Percentiles rank a stretch among this genome's conserved stretches.
Evolutionary conservation across 2,329 filamentous ascomycete genomes (phyloP).

Genomic region (Fusarium sp.): DNA sequence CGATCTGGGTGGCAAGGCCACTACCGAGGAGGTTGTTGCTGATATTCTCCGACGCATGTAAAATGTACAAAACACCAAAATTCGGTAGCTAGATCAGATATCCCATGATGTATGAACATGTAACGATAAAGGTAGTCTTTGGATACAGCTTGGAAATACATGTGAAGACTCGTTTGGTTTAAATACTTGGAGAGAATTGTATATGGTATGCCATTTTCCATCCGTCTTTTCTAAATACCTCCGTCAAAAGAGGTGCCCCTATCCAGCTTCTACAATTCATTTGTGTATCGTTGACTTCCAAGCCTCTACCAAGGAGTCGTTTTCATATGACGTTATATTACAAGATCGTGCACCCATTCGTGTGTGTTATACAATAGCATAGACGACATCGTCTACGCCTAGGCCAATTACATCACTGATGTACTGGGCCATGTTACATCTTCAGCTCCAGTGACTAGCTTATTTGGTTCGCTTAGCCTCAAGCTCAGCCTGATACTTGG

Average conservation of each 20-base stretch:
- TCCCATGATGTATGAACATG: background rate
- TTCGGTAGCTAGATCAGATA: conserved; percentile 9
- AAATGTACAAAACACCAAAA: conserved; percentile 15
- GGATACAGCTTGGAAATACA: conserved; percentile 1
- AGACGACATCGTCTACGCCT: conserved; percentile 13
- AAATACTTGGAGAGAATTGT: conserved; percentile 39
- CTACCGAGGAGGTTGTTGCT: conserved; percentile 85
- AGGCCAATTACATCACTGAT: conserved; percentile 7
- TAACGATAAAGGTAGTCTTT: background rate
- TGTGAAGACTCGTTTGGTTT: conserved; percentile 1
- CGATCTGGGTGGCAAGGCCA: conserved; percentile 88
- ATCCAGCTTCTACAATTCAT: conserved; percentile 21
- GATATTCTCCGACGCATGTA: conserved; percentile 89
- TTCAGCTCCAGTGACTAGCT: conserved; percentile 14
- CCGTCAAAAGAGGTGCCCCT: background rate
- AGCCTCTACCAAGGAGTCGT: conserved; percentile 13
- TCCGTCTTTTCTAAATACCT: conserved; percentile 21
- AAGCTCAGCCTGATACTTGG: conserved; percentile 68
- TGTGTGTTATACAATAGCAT: conserved; percentile 39
- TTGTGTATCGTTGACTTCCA: conserved; percentile 32
- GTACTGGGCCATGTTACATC: background rate
- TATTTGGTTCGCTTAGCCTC: conserved; percentile 67
- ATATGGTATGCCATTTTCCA: conserved; percentile 35
- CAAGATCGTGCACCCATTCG: conserved; percentile 40
- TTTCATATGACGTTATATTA: conserved; percentile 41